Base-by-base conservation (phyloP, 768 basidiomycete species). In the Lactarius sp. region DNA sequence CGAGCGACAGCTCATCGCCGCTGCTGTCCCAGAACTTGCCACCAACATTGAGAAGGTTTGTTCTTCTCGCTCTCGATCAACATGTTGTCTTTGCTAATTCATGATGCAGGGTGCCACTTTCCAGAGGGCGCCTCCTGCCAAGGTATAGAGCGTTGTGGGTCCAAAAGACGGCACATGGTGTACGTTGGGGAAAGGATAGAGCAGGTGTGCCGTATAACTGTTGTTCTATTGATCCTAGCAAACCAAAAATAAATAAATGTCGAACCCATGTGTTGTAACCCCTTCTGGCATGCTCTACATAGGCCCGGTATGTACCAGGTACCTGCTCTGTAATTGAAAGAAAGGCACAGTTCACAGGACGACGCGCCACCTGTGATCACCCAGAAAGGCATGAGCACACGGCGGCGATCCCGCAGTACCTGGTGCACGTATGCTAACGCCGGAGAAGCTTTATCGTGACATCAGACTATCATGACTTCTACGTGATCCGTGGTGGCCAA, bases 11-110 rank as follows among this genome's bases (percentile, higher is more conserved):
- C 86, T 98, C 60, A 73, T 99, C 73, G 77, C 82, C 68, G 88
- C 87, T 69, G 92, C 90, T 46, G 72, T 98, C 60, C 87, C 90
- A 13, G 95, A 98, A 73, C 81, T 96, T 39, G 70, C 72, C 55
- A 78, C 71, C 58, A 94, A 86, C 77, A 94, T 96, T 70, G 75
- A 82, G 56, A 90, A 83, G 69, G 88, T 87, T 63, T 50, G 80
- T 76, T 52, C 13, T 41, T 54, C 34, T 49, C 20, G 16, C 46
- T 58, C 34, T 49, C 20, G 16, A 22, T 22, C 18, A 42, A 13
- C 31, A 20, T 3, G 13, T 41, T 14, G 10, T 34, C 27, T 50
- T 3, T 7, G 33, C 33, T 64, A 20, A 55, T 59, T 34, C 20
- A 4, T 31, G 47, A 18, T 46, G 12, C 50, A 65, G 64, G 64